phyloP scores from a whole-genome alignment of 129 eudicot species.

The Lactuca saligna region DNA sequence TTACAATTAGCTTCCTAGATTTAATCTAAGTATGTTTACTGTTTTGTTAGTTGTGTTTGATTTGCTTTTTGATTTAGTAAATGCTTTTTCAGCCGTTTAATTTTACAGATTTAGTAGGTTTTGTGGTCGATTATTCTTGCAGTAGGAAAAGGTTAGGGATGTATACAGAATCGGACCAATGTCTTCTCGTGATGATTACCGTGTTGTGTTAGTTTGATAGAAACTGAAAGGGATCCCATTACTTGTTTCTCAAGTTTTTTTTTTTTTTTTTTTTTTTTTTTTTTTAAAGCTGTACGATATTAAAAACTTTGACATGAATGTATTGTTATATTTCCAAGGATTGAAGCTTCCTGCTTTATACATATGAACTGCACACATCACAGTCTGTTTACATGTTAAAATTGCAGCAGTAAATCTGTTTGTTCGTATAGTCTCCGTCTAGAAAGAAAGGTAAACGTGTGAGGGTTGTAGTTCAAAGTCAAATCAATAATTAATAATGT shows the following conservation, averaged over 20 bases:
- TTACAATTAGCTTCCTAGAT: neutral
- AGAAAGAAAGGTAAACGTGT: neutral
- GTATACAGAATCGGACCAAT: neutral
- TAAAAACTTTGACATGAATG: neutral
- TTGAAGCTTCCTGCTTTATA: neutral
- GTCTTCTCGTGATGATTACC: neutral
- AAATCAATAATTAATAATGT: neutral
- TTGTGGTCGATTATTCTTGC: neutral
- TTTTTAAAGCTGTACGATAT: neutral
- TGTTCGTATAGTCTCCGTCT: neutral
- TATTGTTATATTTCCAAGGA: neutral
- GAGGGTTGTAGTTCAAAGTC: neutral
- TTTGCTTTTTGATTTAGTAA: neutral
- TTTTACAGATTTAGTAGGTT: slow-evolving; percentile 4
- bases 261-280: neutral
- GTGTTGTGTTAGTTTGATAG: slow-evolving; percentile 2
- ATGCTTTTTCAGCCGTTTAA: neutral
- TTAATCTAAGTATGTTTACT: neutral
- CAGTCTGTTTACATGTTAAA: neutral
- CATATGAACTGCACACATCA: neutral
- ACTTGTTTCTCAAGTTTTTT: neutral
- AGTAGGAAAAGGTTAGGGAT: neutral
- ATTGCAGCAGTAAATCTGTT: neutral
- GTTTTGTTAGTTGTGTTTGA: neutral
- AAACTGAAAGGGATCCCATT: neutral